Base-by-base conservation (phyloP, 2,329 filamentous ascomycete species). In the Helminthosporium solani region DNA sequence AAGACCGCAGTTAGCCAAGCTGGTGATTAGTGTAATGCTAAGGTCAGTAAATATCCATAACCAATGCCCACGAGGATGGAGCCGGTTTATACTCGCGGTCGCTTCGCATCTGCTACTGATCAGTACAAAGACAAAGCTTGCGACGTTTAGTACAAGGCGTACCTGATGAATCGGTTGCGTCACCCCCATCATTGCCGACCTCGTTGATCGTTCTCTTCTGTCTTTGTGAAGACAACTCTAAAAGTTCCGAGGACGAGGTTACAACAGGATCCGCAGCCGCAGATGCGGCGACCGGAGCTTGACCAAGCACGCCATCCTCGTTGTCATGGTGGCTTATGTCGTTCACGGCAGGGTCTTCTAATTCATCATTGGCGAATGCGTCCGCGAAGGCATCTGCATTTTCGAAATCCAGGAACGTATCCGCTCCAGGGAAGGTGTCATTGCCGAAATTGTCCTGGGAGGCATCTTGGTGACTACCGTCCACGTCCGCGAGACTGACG, bases 131-230 rank as follows among this genome's bases (percentile, higher is more conserved):
- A 7, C 31, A 33, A 39, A 43, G 45, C 15, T 52, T 49, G 8
- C 20, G 40, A 5, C 11, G 15, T 18, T 28, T 25, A 16, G 1
- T 14, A 2, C 0, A 14, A 28, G n/a, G 16, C 61, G 33, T 60
- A 67, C 65, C 65, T 62, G 56, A 54, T 37, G 53, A 52, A 33
- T 59, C 54, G 57, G 54, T 49, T 50, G 57, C 57, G 51, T 58
- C 53, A 41, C 59, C 59, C 28, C 42, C 40, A 54, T 55, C 62
- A 46, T 62, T 50, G 50, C 56, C 57, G 49, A 64, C 61, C 53
- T 67, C 63, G 49, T 64, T 62, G 44, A 66, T 59, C 14, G 61
- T 58, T 46, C 66, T 57, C 50, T 68, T 68, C 37, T 54, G 60
- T 53, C 61, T 57, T 52, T 65, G 63, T n/a, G 58, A 53, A 35